Base-by-base conservation (phyloP, 345 rosid species). In the Mangifera indica region DNA sequence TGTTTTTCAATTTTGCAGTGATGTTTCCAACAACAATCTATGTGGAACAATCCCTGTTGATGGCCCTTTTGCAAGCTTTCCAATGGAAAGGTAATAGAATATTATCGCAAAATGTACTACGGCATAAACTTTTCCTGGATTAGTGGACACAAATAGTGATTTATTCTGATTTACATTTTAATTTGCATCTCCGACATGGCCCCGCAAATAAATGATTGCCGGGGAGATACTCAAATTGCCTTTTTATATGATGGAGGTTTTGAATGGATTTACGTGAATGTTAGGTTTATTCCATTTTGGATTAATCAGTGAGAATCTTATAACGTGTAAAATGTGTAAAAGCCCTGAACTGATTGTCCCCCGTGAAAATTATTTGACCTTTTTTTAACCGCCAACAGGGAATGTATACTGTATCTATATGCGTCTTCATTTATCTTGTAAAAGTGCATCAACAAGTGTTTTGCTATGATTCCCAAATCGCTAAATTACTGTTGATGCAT, bases 21-120 rank as follows among this genome's bases (percentile, higher is more conserved):
- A 89, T 60, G 88, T 87, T 51, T 89, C 87, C n/a, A 81, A 83
- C 72, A 89, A 89, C 64, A 81, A 81, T 76, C 86, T 89, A 9
- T 89, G 91, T 32, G 93, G 91, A 74, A 89, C 93, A 34, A 83
- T 87, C 70, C 93, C 93, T 2, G 90, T 85, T 11, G 91, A 87
- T 74, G 93, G 93, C 32, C 91, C 93, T 37, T 89, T 89, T 24
- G 10, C 72, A 24, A 87, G 74, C 67, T 89, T 87, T 76, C 81
- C 87, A 2, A 72, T 87, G 83, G 83, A 79, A 65, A 87, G 93
- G 91, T 89, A 79, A 11, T 42, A 24, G 55, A 20, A 17, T 68
- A 25, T 57, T 46, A 13, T 54, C 57, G 17, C 29, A 22, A 14
- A 26, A 1, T 57, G 21, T 18, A 17, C n/a, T 0, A 10, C 7